These are phyloP conservation scores for Macrophomina pseudophaseolina DNA, from an alignment of 2,329 filamentous ascomycete genomes.

Conservation along the genomic window DNA sequence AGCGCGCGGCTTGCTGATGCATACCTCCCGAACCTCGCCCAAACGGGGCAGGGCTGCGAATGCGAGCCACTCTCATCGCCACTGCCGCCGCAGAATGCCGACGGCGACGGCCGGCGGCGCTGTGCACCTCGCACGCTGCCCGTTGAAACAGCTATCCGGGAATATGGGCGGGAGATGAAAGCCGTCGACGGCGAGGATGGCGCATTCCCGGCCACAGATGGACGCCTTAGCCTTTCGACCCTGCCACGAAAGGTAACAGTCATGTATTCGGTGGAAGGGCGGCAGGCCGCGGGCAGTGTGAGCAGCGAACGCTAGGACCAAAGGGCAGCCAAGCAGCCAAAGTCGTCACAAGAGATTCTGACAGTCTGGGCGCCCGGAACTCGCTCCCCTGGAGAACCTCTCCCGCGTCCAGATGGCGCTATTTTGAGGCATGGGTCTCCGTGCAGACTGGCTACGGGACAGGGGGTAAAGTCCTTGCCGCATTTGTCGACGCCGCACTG, in stretches of 20 bases:
- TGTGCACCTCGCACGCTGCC: too few relatives aligned
- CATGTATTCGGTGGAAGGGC: not conserved
- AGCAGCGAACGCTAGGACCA: not conserved
- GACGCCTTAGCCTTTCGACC: not conserved
- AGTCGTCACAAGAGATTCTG: not conserved
- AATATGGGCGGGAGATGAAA: too few relatives aligned
- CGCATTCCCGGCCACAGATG: not conserved
- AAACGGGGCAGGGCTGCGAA: conserved; percentile 1
- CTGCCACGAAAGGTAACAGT: not conserved
- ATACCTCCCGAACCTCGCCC: conserved; percentile 1
- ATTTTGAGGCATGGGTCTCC: conserved; percentile 4
- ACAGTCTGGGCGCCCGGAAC: not conserved
- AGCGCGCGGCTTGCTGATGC: not conserved
- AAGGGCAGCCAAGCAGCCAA: conserved; percentile 5
- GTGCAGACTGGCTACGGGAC: not conserved
- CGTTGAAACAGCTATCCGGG: too few relatives aligned
- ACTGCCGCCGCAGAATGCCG: too few relatives aligned
- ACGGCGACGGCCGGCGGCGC: too few relatives aligned
- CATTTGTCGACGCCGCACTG: not conserved
- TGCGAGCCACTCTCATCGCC: too few relatives aligned
- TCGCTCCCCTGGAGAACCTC: not conserved
- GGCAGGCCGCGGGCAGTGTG: not conserved
- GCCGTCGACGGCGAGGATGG: too few relatives aligned
- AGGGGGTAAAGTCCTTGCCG: conserved; percentile 7
- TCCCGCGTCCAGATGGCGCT: conserved; percentile 1